Evolutionary conservation across 495 filamentous ascomycete species (phyloP), one percentile per base, ranked within the genome.

Genomic region (Penicillium dipodomyicola): DNA sequence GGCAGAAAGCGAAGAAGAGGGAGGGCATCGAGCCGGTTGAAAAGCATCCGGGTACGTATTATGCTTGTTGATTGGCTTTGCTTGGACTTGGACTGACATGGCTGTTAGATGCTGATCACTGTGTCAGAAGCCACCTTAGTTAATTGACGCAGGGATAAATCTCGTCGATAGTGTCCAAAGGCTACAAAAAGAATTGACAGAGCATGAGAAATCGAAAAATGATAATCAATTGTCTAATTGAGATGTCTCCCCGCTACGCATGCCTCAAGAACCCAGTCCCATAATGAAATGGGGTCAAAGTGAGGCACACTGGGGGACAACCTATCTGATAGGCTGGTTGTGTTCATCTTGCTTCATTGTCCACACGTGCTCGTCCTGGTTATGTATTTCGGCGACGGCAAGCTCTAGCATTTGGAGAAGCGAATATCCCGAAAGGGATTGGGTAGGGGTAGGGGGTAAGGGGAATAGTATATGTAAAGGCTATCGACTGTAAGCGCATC

Each of bases 371-470:
- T 63, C 77, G 73, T 77, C 81, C 80, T 82, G 71, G 75, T 72
- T 64, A 60, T 68, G 52, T 61, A 75, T 75, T 74, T 76, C 75
- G 80, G 64, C 73, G 81, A 82, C 77, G 83, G 74, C 78, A 73
- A 80, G 83, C 81, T 86, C 83, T 86, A 86, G 83, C 83, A 77
- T 75, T 75, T 78, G 74, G 80, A 80, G 77, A 81, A 81, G 81
- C 81, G 65, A 25, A 48, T 30, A 23, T 58, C 56, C 45, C 33
- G 10, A 22, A 44, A 42, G 48, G 39, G 47, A 56, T 27, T 39
- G 33, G 48, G 33, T 37, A 52, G 6, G 25, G 41, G 23, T 35
- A 52, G 25, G 29, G 48, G 27, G 12, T 33, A 20, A 35, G 39
- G 30, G 41, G 19, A 10, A 15, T 46, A 25, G 19, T 46, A 25